Conservation (phyloP, 2,329 filamentous ascomycete species). For the Penicillium sp. region DNA sequence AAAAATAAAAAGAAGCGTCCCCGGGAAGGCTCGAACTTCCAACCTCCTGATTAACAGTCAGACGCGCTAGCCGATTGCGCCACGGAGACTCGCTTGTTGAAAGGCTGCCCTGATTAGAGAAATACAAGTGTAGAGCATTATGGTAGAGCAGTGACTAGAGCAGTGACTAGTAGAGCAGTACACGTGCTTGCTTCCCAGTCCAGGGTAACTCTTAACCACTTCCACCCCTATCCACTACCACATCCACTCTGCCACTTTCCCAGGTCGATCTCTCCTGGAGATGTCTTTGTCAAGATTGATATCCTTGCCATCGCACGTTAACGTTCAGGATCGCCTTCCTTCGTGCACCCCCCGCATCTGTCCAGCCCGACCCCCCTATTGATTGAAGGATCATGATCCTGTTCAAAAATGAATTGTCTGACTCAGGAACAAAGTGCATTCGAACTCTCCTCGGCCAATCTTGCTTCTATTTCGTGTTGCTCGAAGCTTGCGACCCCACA, state of each 20-base stretch:
- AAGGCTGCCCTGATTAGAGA: not conserved
- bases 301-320: no score
- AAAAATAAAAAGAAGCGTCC: conserved; percentile 33
- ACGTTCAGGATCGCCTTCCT: no score
- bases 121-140: not conserved
- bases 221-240: no score
- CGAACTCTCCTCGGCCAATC: not conserved
- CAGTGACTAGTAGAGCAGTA: no score
- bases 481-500: not conserved
- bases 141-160: no score
- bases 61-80: conserved; percentile 35
- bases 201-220: no score
- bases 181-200: no score
- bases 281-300: no score
- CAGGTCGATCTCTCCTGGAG: no score
- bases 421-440: not conserved
- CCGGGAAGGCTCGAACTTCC: conserved; percentile 49
- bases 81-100: conserved; percentile 26
- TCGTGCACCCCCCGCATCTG: no score
- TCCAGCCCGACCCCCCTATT: no score
- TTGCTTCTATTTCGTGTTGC: not conserved
- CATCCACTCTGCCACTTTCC: no score
- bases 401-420: not conserved
- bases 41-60: conserved; percentile 39
- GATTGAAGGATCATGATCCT: not conserved